A percentile compares a stretch with the other conserved stretches of the same genome.
phyloP scores from a whole-genome alignment of 2,329 filamentous ascomycete genomes.

The Dothiorella sarmentorum region DNA sequence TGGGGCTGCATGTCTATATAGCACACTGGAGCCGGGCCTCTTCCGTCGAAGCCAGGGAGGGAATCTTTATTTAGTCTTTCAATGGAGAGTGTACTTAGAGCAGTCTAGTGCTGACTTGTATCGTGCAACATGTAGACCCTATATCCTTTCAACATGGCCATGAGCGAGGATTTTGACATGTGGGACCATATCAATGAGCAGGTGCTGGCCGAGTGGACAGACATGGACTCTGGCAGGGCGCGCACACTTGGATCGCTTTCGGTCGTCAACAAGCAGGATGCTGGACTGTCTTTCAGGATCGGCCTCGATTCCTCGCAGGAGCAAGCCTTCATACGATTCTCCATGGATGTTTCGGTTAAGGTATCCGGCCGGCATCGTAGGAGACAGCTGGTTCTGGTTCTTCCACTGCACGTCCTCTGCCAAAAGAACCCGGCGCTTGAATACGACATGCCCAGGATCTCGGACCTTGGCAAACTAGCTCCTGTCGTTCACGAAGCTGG shows the following conservation, averaged over 20 bases:
- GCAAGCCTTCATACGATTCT: slow-evolving; percentile 9
- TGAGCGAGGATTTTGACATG: neutral
- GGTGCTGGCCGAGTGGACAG: slow-evolving; percentile 11
- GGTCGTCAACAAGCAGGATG: slow-evolving; percentile 6
- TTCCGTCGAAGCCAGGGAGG: too few relatives aligned
- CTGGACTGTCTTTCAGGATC: neutral
- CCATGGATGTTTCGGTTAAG: slow-evolving; percentile 2
- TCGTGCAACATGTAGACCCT: neutral
- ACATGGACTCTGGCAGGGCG: neutral
- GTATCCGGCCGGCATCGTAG: neutral
- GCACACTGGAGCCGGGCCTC: neutral
- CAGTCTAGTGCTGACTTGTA: neutral
- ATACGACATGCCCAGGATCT: neutral
- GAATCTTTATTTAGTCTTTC: too few relatives aligned
- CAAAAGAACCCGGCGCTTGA: neutral
- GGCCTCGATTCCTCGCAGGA: neutral
- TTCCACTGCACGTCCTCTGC: neutral
- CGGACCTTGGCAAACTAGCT: neutral
- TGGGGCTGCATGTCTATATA: too few relatives aligned
- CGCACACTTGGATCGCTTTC: slow-evolving; percentile 2
- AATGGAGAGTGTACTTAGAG: neutral
- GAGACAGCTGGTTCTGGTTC: neutral
- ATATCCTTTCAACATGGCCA: neutral
- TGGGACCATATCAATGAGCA: neutral
- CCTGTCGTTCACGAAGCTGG: slow-evolving; percentile 11